Evolutionary conservation across 768 basidiomycete species (phyloP), one percentile per base, ranked within the genome.

Genomic region (Collybiopsis luxurians): DNA sequence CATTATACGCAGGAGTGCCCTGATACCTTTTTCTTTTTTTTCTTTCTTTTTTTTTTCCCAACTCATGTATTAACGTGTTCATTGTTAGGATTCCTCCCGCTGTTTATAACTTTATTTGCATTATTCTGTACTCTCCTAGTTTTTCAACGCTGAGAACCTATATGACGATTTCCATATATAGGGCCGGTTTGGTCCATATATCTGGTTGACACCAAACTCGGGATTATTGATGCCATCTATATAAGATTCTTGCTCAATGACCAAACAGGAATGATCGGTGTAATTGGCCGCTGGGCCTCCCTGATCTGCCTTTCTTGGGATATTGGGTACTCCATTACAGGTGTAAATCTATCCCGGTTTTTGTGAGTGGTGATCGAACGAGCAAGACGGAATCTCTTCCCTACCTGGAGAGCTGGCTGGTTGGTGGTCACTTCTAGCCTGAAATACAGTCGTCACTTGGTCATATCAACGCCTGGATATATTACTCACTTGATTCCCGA

Each of bases 171-270:
- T 67, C 77, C 75, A 79, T 11, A 61, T 59, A 57, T 75, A 78
- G 11, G 74, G 67, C 30, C 69, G 63, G 5, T 39, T 50, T 0
- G 75, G 75, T 4, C 71, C 75, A 57, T 73, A 79, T 38, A 80
- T 79, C 57, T 79, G 75, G 60, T 79, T 64, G 1, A 77, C 66
- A 13, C 67, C 67, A 58, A 73, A 75, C 56, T 78, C 71, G 2
- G 79, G 79, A 48, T 77, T 75, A 67, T 81, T 79, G 55, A 79
- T 79, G 12, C 72, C 78, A 61, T 79, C 79, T 24, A 79, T 77
- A 48, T 68, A 66, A 23, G 69, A 69, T 61, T 77, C 74, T 28
- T 74, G 76, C 60, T 81, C 79, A 30, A 81, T 72, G 23, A 75
- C 79, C 0, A 80, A 59, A 53, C 73, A 76, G 6, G 74, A 74